Conservation (phyloP, 345 rosid genomes). For the Erodium maritimum region DNA sequence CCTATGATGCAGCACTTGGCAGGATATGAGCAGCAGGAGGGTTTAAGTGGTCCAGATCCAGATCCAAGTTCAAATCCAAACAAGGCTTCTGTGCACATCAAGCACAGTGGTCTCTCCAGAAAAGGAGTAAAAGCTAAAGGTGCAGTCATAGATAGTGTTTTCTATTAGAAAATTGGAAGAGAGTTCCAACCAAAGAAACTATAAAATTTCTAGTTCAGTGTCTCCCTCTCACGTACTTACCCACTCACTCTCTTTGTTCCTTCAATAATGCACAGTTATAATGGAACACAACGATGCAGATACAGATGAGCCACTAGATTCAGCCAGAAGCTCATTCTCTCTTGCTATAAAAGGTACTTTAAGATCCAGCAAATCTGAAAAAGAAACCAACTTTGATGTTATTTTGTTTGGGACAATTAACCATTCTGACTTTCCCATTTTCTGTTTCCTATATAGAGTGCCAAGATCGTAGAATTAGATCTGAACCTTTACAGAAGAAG, state of each 20-base stretch:
- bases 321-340: conserved; percentile 85
- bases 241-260: conserved; percentile 14
- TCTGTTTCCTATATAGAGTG: conserved; percentile 34
- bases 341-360: conserved; percentile 63
- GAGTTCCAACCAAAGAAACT: conserved; percentile 6
- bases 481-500: conserved; percentile 52
- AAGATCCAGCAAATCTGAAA: background rate
- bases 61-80: conserved; percentile 54
- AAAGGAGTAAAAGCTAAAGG: conserved; percentile 60
- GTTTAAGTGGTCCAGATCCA: conserved; percentile 53
- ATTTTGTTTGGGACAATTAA: background rate
- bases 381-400: background rate
- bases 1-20: conserved; percentile 43
- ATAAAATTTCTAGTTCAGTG: conserved; percentile 12
- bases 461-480: conserved; percentile 68
- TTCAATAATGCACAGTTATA: conserved; percentile 34
- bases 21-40: conserved; percentile 41
- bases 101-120: conserved; percentile 38
- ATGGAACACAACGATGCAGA: conserved; percentile 32
- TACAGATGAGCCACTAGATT: conserved; percentile 38
- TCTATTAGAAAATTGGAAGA: conserved; percentile 10
- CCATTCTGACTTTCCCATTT: background rate
- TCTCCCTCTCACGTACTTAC: conserved; percentile 4
- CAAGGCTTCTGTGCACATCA: conserved; percentile 21
- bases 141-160: conserved; percentile 16